Evolutionary conservation across 2,329 filamentous ascomycete species (phyloP).

Genomic region (Ramularia endophylla): DNA sequence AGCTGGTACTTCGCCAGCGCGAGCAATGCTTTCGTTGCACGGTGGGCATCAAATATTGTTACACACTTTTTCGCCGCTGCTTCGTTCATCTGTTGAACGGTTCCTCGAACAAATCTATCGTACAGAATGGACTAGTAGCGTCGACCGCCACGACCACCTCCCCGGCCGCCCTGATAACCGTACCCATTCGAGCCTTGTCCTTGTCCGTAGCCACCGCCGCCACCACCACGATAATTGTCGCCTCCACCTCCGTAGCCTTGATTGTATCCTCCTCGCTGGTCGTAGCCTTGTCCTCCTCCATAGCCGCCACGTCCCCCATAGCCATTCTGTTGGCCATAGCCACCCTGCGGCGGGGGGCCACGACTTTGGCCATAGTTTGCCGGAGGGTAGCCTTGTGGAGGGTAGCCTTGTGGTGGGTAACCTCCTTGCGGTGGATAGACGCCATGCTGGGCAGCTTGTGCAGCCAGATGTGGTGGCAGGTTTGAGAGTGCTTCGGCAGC

Average conservation of each 20-base stretch:
- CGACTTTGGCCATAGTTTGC: slow-evolving; percentile 18
- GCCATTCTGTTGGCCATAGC: slow-evolving; percentile 10
- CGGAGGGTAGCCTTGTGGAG: slow-evolving; percentile 8
- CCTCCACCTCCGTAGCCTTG: slow-evolving; percentile 17
- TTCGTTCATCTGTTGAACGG: too few species aligned
- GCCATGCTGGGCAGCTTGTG: slow-evolving; percentile 30
- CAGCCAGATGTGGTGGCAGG: slow-evolving; percentile 30
- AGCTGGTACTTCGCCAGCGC: too few species aligned
- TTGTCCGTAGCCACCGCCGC: slow-evolving; percentile 3
- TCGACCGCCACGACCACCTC: slow-evolving; percentile 7
- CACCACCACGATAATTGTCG: slow-evolving; percentile 11
- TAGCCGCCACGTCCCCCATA: slow-evolving; percentile 21
- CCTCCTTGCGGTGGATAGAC: slow-evolving; percentile 18
- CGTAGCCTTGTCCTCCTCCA: slow-evolving; percentile 14
- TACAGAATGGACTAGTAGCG: too few species aligned
- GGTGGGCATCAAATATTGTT: too few species aligned
- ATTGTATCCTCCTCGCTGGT: slow-evolving; percentile 16
- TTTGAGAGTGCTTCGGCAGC: slow-evolving; percentile 21
- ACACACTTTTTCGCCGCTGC: too few species aligned
- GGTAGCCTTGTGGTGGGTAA: slow-evolving; percentile 5
- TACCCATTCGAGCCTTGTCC: slow-evolving; percentile 3
- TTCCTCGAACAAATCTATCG: too few species aligned
- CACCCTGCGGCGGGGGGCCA: slow-evolving; percentile 4
- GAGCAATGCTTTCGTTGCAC: too few species aligned
- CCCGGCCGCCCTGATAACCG: slow-evolving; percentile 4